Evolutionary conservation across 1,284 basidiomycete species (phyloP), one percentile per base, ranked within the genome.

Genomic region (Cryptococcus wingfieldii): DNA sequence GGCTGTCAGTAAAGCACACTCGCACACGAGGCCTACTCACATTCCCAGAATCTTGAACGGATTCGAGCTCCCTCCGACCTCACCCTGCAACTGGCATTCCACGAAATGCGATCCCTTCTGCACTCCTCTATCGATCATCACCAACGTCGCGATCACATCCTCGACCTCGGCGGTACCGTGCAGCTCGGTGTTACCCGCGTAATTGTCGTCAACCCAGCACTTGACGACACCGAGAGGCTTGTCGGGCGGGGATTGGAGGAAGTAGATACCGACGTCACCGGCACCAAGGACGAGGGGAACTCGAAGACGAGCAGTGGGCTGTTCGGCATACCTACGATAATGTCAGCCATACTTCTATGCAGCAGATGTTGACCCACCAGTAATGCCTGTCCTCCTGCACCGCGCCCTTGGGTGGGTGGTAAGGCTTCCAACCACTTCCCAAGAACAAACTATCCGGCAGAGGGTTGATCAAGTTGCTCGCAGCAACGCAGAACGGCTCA

Each of bases 391-490:
- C 81, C 56, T 80, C 79, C 43, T 73, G 69, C 31, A 76, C 76
- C 14, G 83, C 72, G 44, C 75, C 73, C 43, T 81, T 77, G 2
- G 78, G 68, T 1, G 90, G 89, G 70, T 91, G 88, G 69, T 83
- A 82, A 2, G 84, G 83, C 55, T 81, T 80, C 92, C 93, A 97
- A 4, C 93, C 94, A 0, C 86, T 87, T 31, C 91, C 92, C 59
- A 86, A 87, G 78, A 97, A 96, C 60, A 94, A 79, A 25, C 87
- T 88, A 0, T 86, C 84, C 12, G 93, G 92, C 1, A 97, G 80
- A 2, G 93, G 94, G 78, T 95, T 95, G 72, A 96, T 89, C 44
- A 97, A 80, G 74, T 97, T 92, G 74, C 95, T 94, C 23, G 93
- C 93, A 18, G 86, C 87, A 0, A 89, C 90, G 75, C 94, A 97